These are phyloP conservation scores for Eleusine indica DNA, from an alignment of 176 grass and related monocot species.

Conservation along the genomic window DNA sequence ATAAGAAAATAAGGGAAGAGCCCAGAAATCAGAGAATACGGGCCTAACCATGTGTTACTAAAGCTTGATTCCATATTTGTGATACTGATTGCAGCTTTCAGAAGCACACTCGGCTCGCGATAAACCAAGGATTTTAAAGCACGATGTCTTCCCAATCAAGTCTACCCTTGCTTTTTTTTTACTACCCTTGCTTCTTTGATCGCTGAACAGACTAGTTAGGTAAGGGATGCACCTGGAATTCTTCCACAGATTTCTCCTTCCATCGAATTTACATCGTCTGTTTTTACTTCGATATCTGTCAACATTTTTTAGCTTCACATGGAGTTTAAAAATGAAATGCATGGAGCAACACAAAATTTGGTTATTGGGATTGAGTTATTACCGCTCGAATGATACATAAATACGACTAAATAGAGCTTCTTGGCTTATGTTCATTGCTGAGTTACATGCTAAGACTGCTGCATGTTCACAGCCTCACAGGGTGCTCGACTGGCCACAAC, in stretches of 20 bases:
- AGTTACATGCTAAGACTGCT: neutral
- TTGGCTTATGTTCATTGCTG: neutral
- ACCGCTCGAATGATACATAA: too few relatives aligned
- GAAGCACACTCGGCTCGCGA: slow-evolving; percentile 1
- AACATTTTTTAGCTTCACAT: neutral
- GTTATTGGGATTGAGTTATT: neutral
- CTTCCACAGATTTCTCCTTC: neutral
- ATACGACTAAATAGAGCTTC: neutral
- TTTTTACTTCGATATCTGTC: too few relatives aligned
- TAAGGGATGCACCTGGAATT: slow-evolving; percentile 19
- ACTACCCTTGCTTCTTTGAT: slow-evolving; percentile 1
- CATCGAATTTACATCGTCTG: neutral
- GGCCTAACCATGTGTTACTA: too few relatives aligned
- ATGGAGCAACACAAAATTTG: neutral
- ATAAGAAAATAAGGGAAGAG: too few relatives aligned
- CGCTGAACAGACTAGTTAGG: slow-evolving; percentile 8
- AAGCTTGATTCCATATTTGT: neutral
- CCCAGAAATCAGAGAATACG: too few relatives aligned
- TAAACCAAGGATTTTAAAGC: slow-evolving; percentile 20
- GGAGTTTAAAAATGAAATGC: neutral
- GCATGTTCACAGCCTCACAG: neutral
- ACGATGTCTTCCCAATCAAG: slow-evolving; percentile 33
- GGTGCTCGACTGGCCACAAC: neutral
- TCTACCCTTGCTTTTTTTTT: neutral
- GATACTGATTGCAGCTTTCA: slow-evolving; percentile 1